These are phyloP conservation scores for Alopecurus myosuroides DNA, from an alignment of 176 grass and related monocot species.

Conservation along the genomic window DNA sequence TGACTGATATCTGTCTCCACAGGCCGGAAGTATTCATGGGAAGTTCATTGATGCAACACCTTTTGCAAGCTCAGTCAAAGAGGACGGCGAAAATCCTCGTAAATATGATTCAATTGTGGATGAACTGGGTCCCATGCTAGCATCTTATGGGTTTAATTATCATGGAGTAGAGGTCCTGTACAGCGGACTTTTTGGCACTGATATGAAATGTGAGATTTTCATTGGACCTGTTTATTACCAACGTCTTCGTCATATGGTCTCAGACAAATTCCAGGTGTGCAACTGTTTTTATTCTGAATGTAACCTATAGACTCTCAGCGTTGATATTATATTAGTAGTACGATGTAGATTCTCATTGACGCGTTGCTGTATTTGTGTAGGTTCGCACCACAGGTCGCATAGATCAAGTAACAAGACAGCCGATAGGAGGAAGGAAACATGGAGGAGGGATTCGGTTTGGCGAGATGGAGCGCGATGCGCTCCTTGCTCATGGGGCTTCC, in stretches of 20 bases:
- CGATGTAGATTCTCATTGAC: neutral
- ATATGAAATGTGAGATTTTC: conserved; percentile 79
- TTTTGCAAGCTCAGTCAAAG: conserved; percentile 62
- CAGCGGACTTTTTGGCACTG: conserved; percentile 83
- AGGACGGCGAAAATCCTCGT: conserved; percentile 21
- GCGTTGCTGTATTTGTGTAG: conserved; percentile 23
- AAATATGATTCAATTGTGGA: conserved; percentile 52
- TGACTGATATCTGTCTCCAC: conserved; percentile 11
- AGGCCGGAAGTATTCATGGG: conserved; percentile 89
- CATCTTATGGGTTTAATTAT: conserved; percentile 81
- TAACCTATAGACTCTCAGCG: neutral
- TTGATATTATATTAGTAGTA: neutral
- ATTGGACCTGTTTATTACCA: conserved; percentile 98
- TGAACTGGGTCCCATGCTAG: conserved; percentile 73
- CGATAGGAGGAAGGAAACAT: conserved; percentile 89
- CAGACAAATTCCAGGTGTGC: conserved; percentile 93
- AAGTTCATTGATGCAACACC: conserved; percentile 87
- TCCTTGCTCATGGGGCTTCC: conserved; percentile 81
- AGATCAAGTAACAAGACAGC: conserved; percentile 85
- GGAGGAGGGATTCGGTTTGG: conserved; percentile 96
- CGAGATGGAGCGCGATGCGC: conserved; percentile 91
- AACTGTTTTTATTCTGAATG: neutral
- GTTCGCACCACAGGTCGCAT: conserved; percentile 76
- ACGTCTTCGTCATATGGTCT: conserved; percentile 98
- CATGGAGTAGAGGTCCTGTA: conserved; percentile 83